Evolutionary conservation across 768 basidiomycete genomes (phyloP).

Genomic region (Gyrodon lividus): DNA sequence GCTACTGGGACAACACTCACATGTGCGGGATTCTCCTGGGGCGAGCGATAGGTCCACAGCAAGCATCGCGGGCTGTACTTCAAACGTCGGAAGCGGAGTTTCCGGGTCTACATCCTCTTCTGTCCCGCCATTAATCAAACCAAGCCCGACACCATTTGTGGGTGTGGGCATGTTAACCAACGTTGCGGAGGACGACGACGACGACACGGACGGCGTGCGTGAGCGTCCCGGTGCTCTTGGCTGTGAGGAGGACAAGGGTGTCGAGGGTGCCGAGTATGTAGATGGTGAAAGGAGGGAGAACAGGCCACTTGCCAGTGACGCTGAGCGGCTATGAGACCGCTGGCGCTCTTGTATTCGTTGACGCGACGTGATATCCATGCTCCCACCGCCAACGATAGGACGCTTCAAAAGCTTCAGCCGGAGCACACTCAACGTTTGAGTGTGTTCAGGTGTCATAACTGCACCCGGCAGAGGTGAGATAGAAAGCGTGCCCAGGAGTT

Average conservation of each 20-base stretch:
- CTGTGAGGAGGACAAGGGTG: constrained; percentile 23
- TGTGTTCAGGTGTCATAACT: constrained; percentile 44
- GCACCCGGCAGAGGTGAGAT: constrained; percentile 49
- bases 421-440: constrained; percentile 43
- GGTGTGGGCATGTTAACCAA: not conserved
- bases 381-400: constrained; percentile 56
- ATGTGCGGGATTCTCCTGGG: constrained; percentile 84
- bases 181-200: constrained; percentile 13
- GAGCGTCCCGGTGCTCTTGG: constrained; percentile 21
- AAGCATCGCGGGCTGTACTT: constrained; percentile 82
- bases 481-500: constrained; percentile 67
- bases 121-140: constrained; percentile 22
- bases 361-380: constrained; percentile 70
- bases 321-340: constrained; percentile 47
- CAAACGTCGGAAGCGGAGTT: constrained; percentile 76
- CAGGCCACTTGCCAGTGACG: constrained; percentile 52
- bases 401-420: constrained; percentile 50
- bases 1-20: constrained; percentile 38
- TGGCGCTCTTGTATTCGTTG: constrained; percentile 22
- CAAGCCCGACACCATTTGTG: constrained; percentile 31
- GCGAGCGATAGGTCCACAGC: constrained; percentile 80
- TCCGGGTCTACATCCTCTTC: constrained; percentile 60
- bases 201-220: constrained; percentile 25
- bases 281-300: constrained; percentile 47
- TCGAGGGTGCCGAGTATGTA: constrained; percentile 25